These are phyloP conservation scores for Suillus variegatus DNA, from an alignment of 768 basidiomycete species.

Conservation along the genomic window DNA sequence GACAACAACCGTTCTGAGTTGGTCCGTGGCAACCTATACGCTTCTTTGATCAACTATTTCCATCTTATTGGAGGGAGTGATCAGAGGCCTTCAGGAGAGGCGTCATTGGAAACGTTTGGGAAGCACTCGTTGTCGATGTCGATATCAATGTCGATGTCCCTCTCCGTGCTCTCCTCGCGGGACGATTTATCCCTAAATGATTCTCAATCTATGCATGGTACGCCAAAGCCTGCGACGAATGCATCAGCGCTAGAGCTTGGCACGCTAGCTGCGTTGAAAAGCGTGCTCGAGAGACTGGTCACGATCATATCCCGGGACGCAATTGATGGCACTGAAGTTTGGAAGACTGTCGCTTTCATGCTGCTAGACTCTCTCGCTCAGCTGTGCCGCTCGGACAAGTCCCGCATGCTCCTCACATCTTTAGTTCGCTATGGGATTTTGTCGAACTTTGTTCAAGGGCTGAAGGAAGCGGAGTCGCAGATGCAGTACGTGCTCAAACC, in stretches of 20 bases:
- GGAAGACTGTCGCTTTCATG: slow-evolving; percentile 96
- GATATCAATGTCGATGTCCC: slow-evolving; percentile 30
- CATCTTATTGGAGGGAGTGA: slow-evolving; percentile 52
- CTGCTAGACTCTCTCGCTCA: slow-evolving; percentile 80
- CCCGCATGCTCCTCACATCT: slow-evolving; percentile 56
- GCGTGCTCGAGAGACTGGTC: slow-evolving; percentile 70
- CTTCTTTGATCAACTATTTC: slow-evolving; percentile 85
- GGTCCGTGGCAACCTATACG: slow-evolving; percentile 94
- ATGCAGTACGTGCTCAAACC: slow-evolving; percentile 80
- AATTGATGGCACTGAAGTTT: slow-evolving; percentile 92
- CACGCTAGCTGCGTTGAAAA: slow-evolving; percentile 67
- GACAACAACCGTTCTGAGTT: slow-evolving; percentile 80
- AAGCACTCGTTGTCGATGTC: slow-evolving; percentile 30
- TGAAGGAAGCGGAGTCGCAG: slow-evolving; percentile 80
- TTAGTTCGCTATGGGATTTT: slow-evolving; percentile 77
- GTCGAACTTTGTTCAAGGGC: slow-evolving; percentile 74
- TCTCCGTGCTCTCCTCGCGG: slow-evolving; percentile 38
- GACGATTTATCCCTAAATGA: slow-evolving; percentile 43
- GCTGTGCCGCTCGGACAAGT: slow-evolving; percentile 69
- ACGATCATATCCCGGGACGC: slow-evolving; percentile 83
- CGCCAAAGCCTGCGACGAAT: slow-evolving; percentile 15
- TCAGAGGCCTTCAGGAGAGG: slow-evolving; percentile 15
- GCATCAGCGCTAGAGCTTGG: slow-evolving; percentile 56
- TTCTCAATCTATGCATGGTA: slow-evolving; percentile 33
- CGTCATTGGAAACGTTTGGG: slow-evolving; percentile 20